Evolutionary conservation across 768 basidiomycete genomes (phyloP), one percentile per base, ranked within the genome.

Genomic region (Candolleomyces efflorescens): DNA sequence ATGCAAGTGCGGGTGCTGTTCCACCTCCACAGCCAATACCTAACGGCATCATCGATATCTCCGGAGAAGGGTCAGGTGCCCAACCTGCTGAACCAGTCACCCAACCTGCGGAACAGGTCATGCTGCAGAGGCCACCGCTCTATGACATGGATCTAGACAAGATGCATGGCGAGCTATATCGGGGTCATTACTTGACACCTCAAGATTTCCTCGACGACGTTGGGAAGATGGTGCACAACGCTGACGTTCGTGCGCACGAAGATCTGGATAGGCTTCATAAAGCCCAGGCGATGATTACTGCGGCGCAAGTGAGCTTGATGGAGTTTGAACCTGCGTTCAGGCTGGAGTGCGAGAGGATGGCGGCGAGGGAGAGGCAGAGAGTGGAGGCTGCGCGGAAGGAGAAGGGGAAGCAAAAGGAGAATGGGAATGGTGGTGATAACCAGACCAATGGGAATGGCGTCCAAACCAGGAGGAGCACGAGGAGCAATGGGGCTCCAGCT

Each of bases 91-190:
- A 67, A n/a, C 69, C 72, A n/a, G 27, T 3, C 36, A n/a, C 24
- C 7, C 51, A 53, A 38, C 26, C 58, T n/a, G 23, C n/a, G 5
- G 27, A 59, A 32, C 58, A 59, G 75, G 77, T 18, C 58, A 73
- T 27, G 65, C 53, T 22, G 53, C 47, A 24, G 59, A 61, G 12
- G 47, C 73, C 83, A 9, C 76, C 75, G 7, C 73, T 94, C 17
- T 91, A 83, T 67, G 86, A 95, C 65, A 87, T 98, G 80, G 94
- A 98, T 69, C 78, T 98, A 38, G 97, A 98, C 65, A 84, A 82
- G 61, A 93, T 99, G 83, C 90, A 95, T 64, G 75, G 78, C 22
- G 86, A 91, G 55, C 78, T 99, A 20, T 93, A 91, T 77, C 87
- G 84, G 67, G 85, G 85, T 41, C 84, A 85, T 41, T 99, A 98